These are phyloP conservation scores for Fusarium oligoseptatum DNA, from an alignment of 2,329 filamentous ascomycete species.

Conservation along the genomic window DNA sequence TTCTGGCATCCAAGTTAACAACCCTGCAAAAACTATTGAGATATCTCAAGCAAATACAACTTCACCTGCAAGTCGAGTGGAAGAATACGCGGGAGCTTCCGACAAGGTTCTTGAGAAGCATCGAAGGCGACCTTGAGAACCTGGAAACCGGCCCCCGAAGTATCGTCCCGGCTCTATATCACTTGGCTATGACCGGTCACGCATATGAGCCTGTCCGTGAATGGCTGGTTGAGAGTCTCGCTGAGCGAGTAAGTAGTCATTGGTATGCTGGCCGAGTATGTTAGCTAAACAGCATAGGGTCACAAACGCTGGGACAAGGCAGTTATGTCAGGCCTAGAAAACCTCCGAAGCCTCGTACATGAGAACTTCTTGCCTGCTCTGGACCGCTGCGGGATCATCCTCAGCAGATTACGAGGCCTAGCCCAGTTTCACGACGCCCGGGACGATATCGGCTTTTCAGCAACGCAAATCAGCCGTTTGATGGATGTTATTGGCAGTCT, in stretches of 20 bases:
- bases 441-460: slow-evolving; percentile 75
- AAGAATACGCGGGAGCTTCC: slow-evolving; percentile 85
- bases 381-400: slow-evolving; percentile 83
- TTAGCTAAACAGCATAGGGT: slow-evolving; percentile 65
- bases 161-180: slow-evolving; percentile 83
- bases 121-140: slow-evolving; percentile 80
- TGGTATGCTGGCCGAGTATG: slow-evolving; percentile 15
- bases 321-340: slow-evolving; percentile 81
- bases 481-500: slow-evolving; percentile 81
- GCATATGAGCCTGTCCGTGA: slow-evolving; percentile 82
- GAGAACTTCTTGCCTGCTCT: slow-evolving; percentile 91
- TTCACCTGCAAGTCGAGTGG: slow-evolving; percentile 86
- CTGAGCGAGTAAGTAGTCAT: slow-evolving; percentile 73
- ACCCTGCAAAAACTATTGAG: slow-evolving; percentile 87
- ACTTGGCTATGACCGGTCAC: slow-evolving; percentile 86
- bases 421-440: slow-evolving; percentile 81
- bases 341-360: slow-evolving; percentile 82
- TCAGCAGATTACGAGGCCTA: slow-evolving; percentile 86
- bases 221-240: slow-evolving; percentile 88
- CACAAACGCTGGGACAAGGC: slow-evolving; percentile 97
- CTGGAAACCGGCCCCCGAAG: slow-evolving; percentile 66
- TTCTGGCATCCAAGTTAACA: slow-evolving; percentile 88
- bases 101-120: slow-evolving; percentile 79
- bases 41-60: slow-evolving; percentile 85
- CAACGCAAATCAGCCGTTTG: slow-evolving; percentile 71